Conservation (phyloP, 805 yeast species). For the Kurtzmaniella cleridarum region DNA sequence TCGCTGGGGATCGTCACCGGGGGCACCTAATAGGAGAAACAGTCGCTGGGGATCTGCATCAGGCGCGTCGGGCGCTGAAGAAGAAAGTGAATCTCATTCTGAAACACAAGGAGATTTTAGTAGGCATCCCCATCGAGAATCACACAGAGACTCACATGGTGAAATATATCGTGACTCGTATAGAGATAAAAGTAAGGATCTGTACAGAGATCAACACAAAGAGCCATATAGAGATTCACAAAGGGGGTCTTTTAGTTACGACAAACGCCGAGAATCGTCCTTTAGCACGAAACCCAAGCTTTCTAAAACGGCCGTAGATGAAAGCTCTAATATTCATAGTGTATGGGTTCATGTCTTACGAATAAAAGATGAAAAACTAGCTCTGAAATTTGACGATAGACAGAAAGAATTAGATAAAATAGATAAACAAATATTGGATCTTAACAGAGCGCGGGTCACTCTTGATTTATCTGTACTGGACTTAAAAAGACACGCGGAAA, state of each 20-base stretch:
- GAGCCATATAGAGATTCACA: too few relatives aligned
- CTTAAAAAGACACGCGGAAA: slow-evolving; percentile 18
- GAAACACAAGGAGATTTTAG: too few relatives aligned
- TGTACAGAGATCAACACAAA: not conserved
- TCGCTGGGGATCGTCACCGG: not conserved
- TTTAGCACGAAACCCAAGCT: not conserved
- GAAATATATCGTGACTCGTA: too few relatives aligned
- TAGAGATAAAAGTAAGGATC: too few relatives aligned
- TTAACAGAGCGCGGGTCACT: slow-evolving; percentile 20
- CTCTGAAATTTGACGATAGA: slow-evolving; percentile 18
- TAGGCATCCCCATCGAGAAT: too few relatives aligned
- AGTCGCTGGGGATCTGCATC: not conserved
- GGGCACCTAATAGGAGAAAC: not conserved
- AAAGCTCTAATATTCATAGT: slow-evolving; percentile 8
- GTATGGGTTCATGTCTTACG: slow-evolving; percentile 31
- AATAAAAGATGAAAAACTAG: slow-evolving; percentile 21
- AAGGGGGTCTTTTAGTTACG: too few relatives aligned
- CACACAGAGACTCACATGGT: too few relatives aligned
- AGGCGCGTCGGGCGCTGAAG: not conserved
- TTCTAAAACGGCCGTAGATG: not conserved
- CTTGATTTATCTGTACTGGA: slow-evolving; percentile 13
- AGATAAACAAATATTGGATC: slow-evolving; percentile 18
- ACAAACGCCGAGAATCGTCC: too few relatives aligned
- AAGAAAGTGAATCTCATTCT: too few relatives aligned
- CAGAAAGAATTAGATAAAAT: slow-evolving; percentile 19